These are phyloP conservation scores for Kodamaea restingae DNA, from an alignment of 805 yeast species.

Conservation along the genomic window DNA sequence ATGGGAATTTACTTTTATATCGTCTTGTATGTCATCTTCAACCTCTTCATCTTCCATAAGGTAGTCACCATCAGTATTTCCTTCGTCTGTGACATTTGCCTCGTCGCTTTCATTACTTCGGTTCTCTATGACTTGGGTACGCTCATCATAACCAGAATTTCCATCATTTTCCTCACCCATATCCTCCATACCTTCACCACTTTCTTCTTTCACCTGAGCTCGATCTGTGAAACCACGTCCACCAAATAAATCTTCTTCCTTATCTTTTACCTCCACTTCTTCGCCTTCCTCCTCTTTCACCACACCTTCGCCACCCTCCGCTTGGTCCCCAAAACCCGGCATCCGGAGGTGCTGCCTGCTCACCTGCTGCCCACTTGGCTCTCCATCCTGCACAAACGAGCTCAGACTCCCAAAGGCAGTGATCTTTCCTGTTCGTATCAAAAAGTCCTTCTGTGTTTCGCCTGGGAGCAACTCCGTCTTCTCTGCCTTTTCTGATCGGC, in stretches of 20 bases:
- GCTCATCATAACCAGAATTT: neutral
- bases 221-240: too few species aligned
- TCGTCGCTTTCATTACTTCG: neutral
- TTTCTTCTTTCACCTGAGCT: neutral
- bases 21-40: neutral
- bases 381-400: conserved; percentile 46
- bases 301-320: neutral
- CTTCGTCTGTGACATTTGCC: neutral
- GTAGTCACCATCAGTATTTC: neutral
- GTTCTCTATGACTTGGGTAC: neutral
- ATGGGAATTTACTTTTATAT: neutral
- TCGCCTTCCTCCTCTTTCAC: conserved; percentile 11
- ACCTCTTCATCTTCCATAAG: neutral
- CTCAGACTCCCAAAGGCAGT: conserved; percentile 84
- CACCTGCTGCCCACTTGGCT: conserved; percentile 8
- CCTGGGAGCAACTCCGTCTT: conserved; percentile 49
- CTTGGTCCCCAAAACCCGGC: conserved; percentile 42
- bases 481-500: conserved; percentile 5
- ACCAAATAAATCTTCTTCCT: too few species aligned
- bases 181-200: too few species aligned
- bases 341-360: conserved; percentile 37
- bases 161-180: neutral
- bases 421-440: conserved; percentile 84
- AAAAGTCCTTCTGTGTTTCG: conserved; percentile 76
- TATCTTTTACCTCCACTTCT: conserved; percentile 1